Base-by-base conservation (phyloP, 495 filamentous ascomycete species). In the Lasiosphaeriaceae sp. region DNA sequence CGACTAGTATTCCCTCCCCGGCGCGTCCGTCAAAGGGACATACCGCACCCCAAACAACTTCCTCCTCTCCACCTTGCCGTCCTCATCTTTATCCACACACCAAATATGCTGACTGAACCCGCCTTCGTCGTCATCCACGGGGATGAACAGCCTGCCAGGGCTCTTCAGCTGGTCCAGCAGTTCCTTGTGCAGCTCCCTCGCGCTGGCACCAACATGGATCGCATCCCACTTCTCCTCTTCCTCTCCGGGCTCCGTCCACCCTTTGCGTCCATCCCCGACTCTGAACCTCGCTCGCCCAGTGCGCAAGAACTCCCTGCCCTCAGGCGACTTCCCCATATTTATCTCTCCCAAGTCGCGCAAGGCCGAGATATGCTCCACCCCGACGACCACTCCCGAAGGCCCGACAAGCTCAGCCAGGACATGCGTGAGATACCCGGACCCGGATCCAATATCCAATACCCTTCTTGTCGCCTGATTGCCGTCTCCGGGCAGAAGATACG, bases 151-250 rank as follows among this genome's bases (percentile, higher is more conserved):
- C 54, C 78, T 74, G 16, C 94, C 94, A 0, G 92, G 92, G 4
- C 81, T 76, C 57, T 82, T 83, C 63, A 98, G 73, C 71, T 97
- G 94, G 43, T 86, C 81, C 47, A 96, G 69, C 62, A 99, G 70
- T 59, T 80, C 78, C 37, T 80, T 64, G 66, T 96, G 93, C 47
- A 95, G 73, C 62, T 81, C 78, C 60, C 73, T 79, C 14, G 95
- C 93, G 21, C 90, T 90, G 2, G 94, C 94, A 0, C 94, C 94
- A 11, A 99, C 94, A 69, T 97, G 94, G 55, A 99, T 97, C 9
- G 90, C 94, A 80, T 98, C 92, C 78, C 83, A 86, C 19, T 62
- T 60, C 45, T 68, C 69, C 8, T 68, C 64, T 19, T 52, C 67
- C 63, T 55, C 77, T 67, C 70, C 67, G 56, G 48, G 23, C 59